Conservation (phyloP, 192 early-diverging fungal genomes). For the Coemansia sp. region DNA sequence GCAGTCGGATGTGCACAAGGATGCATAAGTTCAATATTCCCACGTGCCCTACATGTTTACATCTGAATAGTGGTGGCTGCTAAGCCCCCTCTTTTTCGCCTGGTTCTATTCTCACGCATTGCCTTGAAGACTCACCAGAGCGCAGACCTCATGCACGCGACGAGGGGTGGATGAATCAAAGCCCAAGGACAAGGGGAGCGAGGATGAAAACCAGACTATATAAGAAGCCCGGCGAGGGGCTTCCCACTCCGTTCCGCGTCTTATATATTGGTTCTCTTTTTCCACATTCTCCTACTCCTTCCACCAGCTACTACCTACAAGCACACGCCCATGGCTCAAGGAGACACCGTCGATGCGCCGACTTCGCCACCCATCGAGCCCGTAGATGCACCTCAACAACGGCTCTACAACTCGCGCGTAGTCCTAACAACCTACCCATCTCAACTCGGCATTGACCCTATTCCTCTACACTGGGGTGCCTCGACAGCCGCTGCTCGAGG, state of each 20-base stretch:
- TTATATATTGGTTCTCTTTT: not conserved
- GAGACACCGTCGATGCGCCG: not conserved
- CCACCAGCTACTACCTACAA: not conserved
- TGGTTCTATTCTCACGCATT: not conserved
- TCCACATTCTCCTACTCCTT: not conserved
- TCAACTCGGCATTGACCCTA: slow-evolving; percentile 70
- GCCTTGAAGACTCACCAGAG: slow-evolving; percentile 2
- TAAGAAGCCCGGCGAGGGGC: not conserved
- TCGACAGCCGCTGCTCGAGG: slow-evolving; percentile 71
- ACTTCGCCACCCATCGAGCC: slow-evolving; percentile 4
- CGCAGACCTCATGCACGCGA: not conserved
- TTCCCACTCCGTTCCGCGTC: not conserved
- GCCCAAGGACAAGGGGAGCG: not conserved
- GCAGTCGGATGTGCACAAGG: not conserved
- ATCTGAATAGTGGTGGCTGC: not conserved
- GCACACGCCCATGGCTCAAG: slow-evolving; percentile 1
- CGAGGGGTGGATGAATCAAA: slow-evolving; percentile 1
- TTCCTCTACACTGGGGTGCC: slow-evolving; percentile 76
- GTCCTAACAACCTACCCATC: slow-evolving; percentile 72
- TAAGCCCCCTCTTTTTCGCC: not conserved
- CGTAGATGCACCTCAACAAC: slow-evolving; percentile 11
- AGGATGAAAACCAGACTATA: slow-evolving; percentile 1
- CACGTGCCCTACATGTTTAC: slow-evolving; percentile 4
- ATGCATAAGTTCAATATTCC: not conserved
- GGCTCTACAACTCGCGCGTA: slow-evolving; percentile 59